Percentiles rank a stretch among this genome's conserved stretches.
phyloP scores from a whole-genome alignment of 441 rosid genomes.

The Euphorbia schlechtendalii region DNA sequence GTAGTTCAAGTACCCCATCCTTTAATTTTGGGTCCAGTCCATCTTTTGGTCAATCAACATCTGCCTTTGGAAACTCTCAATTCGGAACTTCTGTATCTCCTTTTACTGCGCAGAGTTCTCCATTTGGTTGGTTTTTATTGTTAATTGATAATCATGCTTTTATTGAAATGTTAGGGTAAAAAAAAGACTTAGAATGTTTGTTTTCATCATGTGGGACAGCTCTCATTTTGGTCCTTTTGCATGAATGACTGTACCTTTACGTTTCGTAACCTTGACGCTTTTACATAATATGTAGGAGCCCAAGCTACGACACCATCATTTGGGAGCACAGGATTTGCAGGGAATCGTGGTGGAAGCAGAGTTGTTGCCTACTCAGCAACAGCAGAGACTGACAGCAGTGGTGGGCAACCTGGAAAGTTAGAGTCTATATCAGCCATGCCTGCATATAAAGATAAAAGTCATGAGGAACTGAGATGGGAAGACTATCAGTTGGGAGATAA shows the following conservation, averaged over 20 bases:
- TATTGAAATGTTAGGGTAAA: background rate
- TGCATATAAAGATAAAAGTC: slow-evolving; percentile 66
- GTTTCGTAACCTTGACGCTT: slow-evolving; percentile 1
- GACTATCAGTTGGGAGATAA: slow-evolving; percentile 93
- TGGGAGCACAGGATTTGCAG: slow-evolving; percentile 61
- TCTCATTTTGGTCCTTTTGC: background rate
- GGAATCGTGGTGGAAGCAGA: slow-evolving; percentile 80
- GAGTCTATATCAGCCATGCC: slow-evolving; percentile 87
- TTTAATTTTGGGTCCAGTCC: slow-evolving; percentile 48
- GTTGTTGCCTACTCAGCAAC: slow-evolving; percentile 58
- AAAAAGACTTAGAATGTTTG: background rate
- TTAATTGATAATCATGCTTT: slow-evolving; percentile 6
- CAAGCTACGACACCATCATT: slow-evolving; percentile 57
- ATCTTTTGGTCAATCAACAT: slow-evolving; percentile 63
- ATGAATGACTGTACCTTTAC: background rate
- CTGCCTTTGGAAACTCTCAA: slow-evolving; percentile 57
- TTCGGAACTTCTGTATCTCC: slow-evolving; percentile 49
- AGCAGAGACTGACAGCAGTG: slow-evolving; percentile 49
- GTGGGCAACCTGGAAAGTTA: slow-evolving; percentile 63
- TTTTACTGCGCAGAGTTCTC: slow-evolving; percentile 65
- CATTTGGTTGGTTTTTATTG: slow-evolving; percentile 42
- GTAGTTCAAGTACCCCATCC: slow-evolving; percentile 31
- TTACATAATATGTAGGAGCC: slow-evolving; percentile 39
- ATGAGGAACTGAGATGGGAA: slow-evolving; percentile 95
- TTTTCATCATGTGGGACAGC: background rate